Evolutionary conservation across 208 protist genomes (phyloP).

Genomic region (Trypanosoma cruzi): DNA sequence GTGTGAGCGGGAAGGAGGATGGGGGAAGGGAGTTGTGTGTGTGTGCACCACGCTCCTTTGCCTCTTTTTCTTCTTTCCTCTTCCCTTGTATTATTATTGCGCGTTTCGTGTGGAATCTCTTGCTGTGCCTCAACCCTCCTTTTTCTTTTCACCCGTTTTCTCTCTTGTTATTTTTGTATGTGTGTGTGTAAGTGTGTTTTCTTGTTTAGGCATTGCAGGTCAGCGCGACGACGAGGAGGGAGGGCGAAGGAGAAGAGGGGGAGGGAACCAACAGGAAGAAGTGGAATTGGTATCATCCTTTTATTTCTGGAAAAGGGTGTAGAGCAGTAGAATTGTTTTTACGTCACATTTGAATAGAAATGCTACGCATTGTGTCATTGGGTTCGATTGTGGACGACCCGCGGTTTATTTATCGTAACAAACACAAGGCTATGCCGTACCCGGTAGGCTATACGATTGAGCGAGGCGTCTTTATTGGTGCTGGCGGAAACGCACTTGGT

Average conservation of each 20-base stretch:
- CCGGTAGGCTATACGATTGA: conserved; percentile 62
- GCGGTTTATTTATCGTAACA: conserved; percentile 27
- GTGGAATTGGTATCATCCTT: no score
- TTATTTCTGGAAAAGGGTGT: no score
- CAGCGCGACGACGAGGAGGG: neutral
- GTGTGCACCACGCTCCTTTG: neutral
- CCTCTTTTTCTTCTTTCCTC: conserved; percentile 6
- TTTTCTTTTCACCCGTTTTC: conserved; percentile 26
- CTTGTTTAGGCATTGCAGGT: no score
- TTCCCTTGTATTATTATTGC: conserved; percentile 25
- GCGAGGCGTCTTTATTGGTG: conserved; percentile 46
- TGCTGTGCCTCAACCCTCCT: neutral
- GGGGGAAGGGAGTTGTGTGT: neutral
- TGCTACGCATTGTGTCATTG: conserved; percentile 53
- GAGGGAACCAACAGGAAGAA: no score
- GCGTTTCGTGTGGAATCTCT: no score
- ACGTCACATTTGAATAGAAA: no score
- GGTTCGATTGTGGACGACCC: conserved; percentile 42
- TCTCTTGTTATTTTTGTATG: conserved; percentile 19
- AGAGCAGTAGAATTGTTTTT: no score
- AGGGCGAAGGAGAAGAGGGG: neutral
- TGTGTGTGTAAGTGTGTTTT: conserved; percentile 19
- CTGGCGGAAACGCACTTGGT: neutral
- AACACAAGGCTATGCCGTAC: conserved; percentile 21
- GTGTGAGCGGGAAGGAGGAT: neutral